Evolutionary conservation across 495 filamentous ascomycete genomes (phyloP).

Genomic region (Bryoglossum gracile): DNA sequence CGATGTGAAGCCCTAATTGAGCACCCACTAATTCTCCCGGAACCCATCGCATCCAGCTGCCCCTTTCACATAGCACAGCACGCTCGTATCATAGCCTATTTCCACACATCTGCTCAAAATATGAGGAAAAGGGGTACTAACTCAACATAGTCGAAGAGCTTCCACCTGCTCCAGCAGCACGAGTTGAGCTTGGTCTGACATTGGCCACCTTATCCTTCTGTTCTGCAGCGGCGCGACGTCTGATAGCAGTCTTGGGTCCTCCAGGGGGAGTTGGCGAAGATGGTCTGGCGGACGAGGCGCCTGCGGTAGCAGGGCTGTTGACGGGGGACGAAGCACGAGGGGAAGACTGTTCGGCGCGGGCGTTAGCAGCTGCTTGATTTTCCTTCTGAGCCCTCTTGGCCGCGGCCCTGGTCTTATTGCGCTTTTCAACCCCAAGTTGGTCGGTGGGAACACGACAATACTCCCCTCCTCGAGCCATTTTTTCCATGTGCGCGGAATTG

Average conservation of each 20-base stretch:
- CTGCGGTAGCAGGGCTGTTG: conserved; percentile 40
- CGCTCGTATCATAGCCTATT: neutral
- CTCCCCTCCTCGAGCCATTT: no score
- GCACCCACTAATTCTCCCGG: neutral
- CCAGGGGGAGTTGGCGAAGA: conserved; percentile 88
- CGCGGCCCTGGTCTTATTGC: no score
- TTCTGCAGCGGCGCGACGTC: conserved; percentile 88
- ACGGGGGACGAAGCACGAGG: conserved; percentile 63
- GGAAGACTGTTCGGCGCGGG: conserved; percentile 66
- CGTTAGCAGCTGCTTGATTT: no score
- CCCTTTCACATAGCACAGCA: neutral
- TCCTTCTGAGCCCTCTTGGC: no score
- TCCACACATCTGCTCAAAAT: no score
- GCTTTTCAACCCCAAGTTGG: no score
- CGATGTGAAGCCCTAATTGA: neutral
- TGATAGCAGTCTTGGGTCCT: conserved; percentile 88
- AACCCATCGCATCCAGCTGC: neutral
- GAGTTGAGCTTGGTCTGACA: conserved; percentile 79
- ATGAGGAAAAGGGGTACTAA: conserved; percentile 41
- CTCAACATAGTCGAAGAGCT: conserved; percentile 97
- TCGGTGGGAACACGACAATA: no score
- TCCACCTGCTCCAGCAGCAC: conserved; percentile 89
- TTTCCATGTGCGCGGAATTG: no score
- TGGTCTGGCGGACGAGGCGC: conserved; percentile 62
- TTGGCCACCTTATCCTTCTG: conserved; percentile 92